Percentiles rank a stretch among this genome's conserved stretches.
Evolutionary conservation across 106 monocot species (phyloP).

Genomic region (Agapanthus africanus): DNA sequence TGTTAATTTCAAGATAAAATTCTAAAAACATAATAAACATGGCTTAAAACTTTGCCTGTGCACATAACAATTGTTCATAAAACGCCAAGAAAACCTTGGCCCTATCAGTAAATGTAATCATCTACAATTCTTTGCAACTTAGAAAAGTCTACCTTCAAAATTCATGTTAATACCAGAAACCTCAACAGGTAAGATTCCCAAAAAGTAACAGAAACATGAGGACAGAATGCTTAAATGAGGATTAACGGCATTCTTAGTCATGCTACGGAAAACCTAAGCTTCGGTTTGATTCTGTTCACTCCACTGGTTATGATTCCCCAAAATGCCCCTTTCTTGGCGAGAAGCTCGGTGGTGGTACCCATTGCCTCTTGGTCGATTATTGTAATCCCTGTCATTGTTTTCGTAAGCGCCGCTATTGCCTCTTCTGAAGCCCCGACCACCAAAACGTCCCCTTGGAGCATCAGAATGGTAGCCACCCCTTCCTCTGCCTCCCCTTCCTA

Average conservation of each 20-base stretch:
- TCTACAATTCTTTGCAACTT: no score
- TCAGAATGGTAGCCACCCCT: constrained; percentile 29
- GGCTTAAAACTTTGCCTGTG: no score
- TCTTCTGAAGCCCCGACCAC: constrained; percentile 10
- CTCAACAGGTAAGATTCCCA: no score
- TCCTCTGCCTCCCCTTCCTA: constrained; percentile 26
- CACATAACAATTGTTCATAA: no score
- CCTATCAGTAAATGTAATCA: no score
- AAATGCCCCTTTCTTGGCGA: constrained; percentile 30
- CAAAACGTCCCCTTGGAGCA: constrained; percentile 24
- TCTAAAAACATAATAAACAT: no score
- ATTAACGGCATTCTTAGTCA: no score
- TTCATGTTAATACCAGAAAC: background rate
- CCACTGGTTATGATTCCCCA: constrained; percentile 16
- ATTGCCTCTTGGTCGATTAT: constrained; percentile 23
- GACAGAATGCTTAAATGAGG: no score
- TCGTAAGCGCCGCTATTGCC: constrained; percentile 4
- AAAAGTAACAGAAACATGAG: no score
- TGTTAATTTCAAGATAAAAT: no score
- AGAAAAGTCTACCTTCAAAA: background rate
- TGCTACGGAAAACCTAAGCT: background rate
- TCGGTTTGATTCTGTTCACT: constrained; percentile 4
- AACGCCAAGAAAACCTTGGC: no score
- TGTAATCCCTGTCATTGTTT: background rate
- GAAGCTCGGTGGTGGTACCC: constrained; percentile 21